Base-by-base conservation (phyloP, 208 protist species). In the Entamoeba dispar region DNA sequence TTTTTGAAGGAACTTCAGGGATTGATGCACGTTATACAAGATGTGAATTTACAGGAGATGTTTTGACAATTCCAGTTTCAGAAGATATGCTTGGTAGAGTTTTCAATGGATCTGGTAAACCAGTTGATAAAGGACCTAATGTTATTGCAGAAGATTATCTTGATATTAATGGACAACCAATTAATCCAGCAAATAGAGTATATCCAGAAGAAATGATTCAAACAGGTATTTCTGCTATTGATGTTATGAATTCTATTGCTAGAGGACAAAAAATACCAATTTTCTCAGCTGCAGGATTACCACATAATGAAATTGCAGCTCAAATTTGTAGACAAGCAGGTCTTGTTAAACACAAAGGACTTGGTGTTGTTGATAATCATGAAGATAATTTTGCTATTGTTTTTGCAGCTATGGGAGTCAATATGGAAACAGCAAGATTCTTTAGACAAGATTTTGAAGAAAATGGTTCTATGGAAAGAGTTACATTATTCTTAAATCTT, bases 201-300 rank as follows among this genome's bases (percentile, higher is more conserved):
- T 99, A 99, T 96, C 99, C 99, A 47, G 96, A 99, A 97, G 98
- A 99, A 96, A 99, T 99, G 98, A 99, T 99, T 94, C 98, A 99
- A 96, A 99, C 99, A 14, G 99, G 99, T 95, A 99, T 99, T 94
- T 99, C 97, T 43, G 98, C 98, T 93, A 99, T 99, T 93, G 99
- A 99, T 95, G 97, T 98, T 61, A 99, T 99, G 98, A 99, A 98
- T 93, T 98, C 97, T 73, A 99, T 99, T 95, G 99, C 99, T 77
- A 97, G 98, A 95, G 99, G 99, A 14, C 99, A 99, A 96, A 99
- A 99, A 97, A 99, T 99, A 95, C 99, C 99, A 50, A 97, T 99
- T 93, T 99, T 99, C 97, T 99, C 98, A 92, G 99, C 98, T 93
- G 97, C 98, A 12, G 99, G 99, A 98, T 97, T 99, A 19, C 99